Evolutionary conservation across 2,329 filamentous ascomycete species (phyloP).

Genomic region (Tricladium varicosporioides): DNA sequence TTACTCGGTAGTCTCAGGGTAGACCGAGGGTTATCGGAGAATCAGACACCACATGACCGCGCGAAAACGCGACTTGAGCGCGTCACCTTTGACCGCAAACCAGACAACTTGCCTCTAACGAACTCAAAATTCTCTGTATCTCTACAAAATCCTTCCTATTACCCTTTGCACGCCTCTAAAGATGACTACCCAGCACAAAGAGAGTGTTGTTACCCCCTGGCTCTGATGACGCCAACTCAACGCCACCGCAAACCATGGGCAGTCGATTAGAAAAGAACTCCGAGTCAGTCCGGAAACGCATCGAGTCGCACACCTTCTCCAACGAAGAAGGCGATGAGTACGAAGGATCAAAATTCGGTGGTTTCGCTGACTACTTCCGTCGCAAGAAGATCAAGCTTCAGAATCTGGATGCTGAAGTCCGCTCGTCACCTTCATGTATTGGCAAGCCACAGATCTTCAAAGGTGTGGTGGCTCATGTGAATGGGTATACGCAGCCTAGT

Average conservation of each 20-base stretch:
- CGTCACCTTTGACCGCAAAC: not conserved
- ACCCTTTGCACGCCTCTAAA: not conserved
- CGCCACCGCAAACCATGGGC: constrained; percentile 45
- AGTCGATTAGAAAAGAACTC: constrained; percentile 62
- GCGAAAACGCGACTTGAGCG: not conserved
- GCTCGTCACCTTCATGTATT: constrained; percentile 60
- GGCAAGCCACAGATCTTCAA: constrained; percentile 85
- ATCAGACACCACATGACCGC: not conserved
- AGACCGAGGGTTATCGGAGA: too few relatives aligned
- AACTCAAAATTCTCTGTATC: not conserved
- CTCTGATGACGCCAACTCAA: not conserved
- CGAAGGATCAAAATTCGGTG: constrained; percentile 79
- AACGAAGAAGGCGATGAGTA: constrained; percentile 91
- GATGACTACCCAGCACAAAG: not conserved
- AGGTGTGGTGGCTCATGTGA: constrained; percentile 86
- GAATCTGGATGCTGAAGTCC: constrained; percentile 83
- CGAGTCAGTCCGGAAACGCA: constrained; percentile 58
- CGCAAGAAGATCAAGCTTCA: constrained; percentile 97
- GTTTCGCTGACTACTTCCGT: constrained; percentile 87
- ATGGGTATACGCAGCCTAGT: constrained; percentile 93
- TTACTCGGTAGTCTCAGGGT: too few relatives aligned
- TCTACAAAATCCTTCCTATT: not conserved
- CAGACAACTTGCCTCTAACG: not conserved
- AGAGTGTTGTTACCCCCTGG: not conserved
- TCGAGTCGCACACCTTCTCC: constrained; percentile 68